phyloP scores from a whole-genome alignment of 1,284 basidiomycete species.

The Ustilago tritici region DNA sequence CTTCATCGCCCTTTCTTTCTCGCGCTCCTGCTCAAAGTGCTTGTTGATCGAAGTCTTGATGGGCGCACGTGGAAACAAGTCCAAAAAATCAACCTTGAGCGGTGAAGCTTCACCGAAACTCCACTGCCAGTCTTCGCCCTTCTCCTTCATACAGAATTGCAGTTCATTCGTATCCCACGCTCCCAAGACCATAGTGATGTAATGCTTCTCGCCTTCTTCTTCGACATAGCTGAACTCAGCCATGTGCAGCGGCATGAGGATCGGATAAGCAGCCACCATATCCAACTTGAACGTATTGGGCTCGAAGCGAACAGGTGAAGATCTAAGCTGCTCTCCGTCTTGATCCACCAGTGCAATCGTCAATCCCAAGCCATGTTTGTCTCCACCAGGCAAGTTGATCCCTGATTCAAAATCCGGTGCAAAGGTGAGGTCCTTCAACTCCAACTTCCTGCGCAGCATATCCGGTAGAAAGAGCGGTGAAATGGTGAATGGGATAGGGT shows the following conservation, averaged over 20 bases:
- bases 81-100: slow-evolving; percentile 23
- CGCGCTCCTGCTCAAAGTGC: slow-evolving; percentile 22
- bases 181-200: slow-evolving; percentile 37
- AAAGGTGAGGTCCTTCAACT: slow-evolving; percentile 34
- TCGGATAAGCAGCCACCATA: slow-evolving; percentile 46
- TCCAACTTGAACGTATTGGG: slow-evolving; percentile 41
- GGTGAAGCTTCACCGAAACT: slow-evolving; percentile 12
- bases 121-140: slow-evolving; percentile 37
- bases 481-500: slow-evolving; percentile 43
- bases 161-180: slow-evolving; percentile 40
- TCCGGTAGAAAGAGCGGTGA: slow-evolving; percentile 49
- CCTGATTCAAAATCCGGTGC: slow-evolving; percentile 29
- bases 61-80: slow-evolving; percentile 34
- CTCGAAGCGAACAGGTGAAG: slow-evolving; percentile 37
- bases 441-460: slow-evolving; percentile 34
- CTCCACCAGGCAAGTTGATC: slow-evolving; percentile 26
- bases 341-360: slow-evolving; percentile 26
- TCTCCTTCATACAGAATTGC: slow-evolving; percentile 42
- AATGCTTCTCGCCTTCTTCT: slow-evolving; percentile 10
- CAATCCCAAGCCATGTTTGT: slow-evolving; percentile 25
- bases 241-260: slow-evolving; percentile 50
- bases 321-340: slow-evolving; percentile 28
- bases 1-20: slow-evolving; percentile 11
- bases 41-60: slow-evolving; percentile 33
- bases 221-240: slow-evolving; percentile 39